phyloP scores from a whole-genome alignment of 163 green algal species.

The Chlamydomonas reinhardtii region DNA sequence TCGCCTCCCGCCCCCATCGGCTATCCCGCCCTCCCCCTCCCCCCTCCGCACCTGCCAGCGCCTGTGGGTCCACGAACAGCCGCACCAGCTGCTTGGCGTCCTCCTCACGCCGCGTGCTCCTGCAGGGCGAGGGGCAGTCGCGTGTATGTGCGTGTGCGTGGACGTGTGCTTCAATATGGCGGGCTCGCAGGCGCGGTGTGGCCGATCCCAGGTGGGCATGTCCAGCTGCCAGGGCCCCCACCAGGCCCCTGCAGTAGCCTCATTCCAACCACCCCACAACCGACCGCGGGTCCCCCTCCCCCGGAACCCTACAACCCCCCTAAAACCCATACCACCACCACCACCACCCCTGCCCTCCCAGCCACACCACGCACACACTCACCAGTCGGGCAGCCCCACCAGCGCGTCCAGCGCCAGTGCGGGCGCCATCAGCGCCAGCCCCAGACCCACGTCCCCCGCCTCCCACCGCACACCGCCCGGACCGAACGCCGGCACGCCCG shows the following conservation, averaged over 20 bases:
- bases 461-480: conserved; percentile 51
- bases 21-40: too few relatives aligned
- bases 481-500: conserved; percentile 58
- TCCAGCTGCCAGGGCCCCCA: too few relatives aligned
- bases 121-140: conserved; percentile 27
- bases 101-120: conserved; percentile 18
- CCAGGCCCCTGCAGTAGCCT: too few relatives aligned
- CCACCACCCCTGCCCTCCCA: neutral
- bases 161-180: too few relatives aligned
- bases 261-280: too few relatives aligned
- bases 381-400: conserved; percentile 52
- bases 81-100: neutral
- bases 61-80: conserved; percentile 27
- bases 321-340: neutral
- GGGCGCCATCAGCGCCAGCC: conserved; percentile 52
- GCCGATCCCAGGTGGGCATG: too few relatives aligned
- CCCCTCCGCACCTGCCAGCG: neutral
- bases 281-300: too few relatives aligned
- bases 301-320: too few relatives aligned
- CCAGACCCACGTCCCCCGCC: conserved; percentile 44
- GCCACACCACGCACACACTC: neutral
- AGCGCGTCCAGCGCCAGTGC: conserved; percentile 51
- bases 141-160: too few relatives aligned
- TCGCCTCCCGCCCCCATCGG: neutral
- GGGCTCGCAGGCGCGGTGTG: too few relatives aligned